These are phyloP conservation scores for Protoeuglena noctilucae DNA, from an alignment of 139 green algal species.

Conservation along the genomic window DNA sequence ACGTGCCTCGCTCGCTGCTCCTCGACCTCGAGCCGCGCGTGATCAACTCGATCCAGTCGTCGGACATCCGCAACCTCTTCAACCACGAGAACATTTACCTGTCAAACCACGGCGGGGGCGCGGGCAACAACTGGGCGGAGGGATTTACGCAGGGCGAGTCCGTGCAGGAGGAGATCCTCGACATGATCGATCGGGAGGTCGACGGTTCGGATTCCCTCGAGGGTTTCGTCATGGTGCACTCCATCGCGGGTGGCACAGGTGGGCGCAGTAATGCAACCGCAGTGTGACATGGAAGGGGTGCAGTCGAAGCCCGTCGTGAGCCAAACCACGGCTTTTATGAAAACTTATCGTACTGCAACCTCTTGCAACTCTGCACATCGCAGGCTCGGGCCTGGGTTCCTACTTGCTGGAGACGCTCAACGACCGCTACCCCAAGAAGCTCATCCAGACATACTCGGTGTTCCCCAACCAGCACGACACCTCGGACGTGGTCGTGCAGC, in stretches of 20 bases:
- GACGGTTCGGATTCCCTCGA: conserved; percentile 94
- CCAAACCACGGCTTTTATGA: too few relatives aligned
- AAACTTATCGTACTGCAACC: not conserved
- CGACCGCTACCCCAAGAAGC: conserved; percentile 87
- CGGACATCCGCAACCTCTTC: conserved; percentile 85
- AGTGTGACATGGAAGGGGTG: too few relatives aligned
- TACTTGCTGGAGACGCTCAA: conserved; percentile 93
- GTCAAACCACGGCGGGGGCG: conserved; percentile 79
- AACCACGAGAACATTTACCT: conserved; percentile 98
- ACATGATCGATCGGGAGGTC: conserved; percentile 98
- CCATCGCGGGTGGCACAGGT: conserved; percentile 93
- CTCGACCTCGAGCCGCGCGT: conserved; percentile 93
- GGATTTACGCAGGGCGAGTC: conserved; percentile 80
- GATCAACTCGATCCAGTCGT: conserved; percentile 92
- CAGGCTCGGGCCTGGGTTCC: conserved; percentile 87
- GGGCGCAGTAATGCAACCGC: too few relatives aligned
- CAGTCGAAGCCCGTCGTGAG: too few relatives aligned
- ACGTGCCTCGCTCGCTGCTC: conserved; percentile 85
- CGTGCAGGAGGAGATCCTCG: conserved; percentile 84
- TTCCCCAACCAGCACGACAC: conserved; percentile 95
- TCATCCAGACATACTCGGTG: conserved; percentile 92
- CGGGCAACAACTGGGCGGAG: conserved; percentile 97
- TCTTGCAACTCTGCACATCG: not conserved
- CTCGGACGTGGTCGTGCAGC: conserved; percentile 94
- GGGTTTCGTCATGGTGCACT: conserved; percentile 93